Evolutionary conservation across 106 monocot genomes (phyloP), one percentile per base, ranked within the genome.

Genomic region (Triglochin maritima): DNA sequence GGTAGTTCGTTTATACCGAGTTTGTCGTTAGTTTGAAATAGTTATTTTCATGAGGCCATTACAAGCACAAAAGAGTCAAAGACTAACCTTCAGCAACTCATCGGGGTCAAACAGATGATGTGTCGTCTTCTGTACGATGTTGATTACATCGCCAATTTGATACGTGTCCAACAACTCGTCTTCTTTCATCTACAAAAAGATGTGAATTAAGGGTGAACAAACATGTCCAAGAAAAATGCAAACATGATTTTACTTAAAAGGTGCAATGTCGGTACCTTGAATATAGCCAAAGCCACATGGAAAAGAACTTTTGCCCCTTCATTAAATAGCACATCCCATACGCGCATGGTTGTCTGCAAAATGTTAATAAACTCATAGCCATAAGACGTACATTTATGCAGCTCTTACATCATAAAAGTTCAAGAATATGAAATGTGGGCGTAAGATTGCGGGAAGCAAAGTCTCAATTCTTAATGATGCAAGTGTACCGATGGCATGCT

Each of bases 261-360:
- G 29, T 29, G 13, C 29, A 29, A 29, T 29, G 29, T 0, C 29
- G 1, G 29, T 71, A 91, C 91, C 87, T 92, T 92, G 68, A 92
- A 85, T 43, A 92, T 85, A 76, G 91, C 91, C 49, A 92, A 57
- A 42, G 91, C 91, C 0, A 87, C 91, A 66, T 87, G 74, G 60
- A 92, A 87, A 49, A 92, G 70, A 71, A 92, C 85, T 65, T 92
- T 87, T 14, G 91, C 91, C 63, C 91, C 91, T 51, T 92, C 91
- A 61, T 87, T 85, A 79, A 92, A 92, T 9, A 92, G 81, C 47
- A 87, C 82, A 87, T 92, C 91, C 91, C 91, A 92, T 54, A 92
- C 87, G 64, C 91, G 77, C 65, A 92, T 63, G 7, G 91, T 81
- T 51, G 91, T 92, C 91, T 92, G 71, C 7, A 76, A 63, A 69